Evolutionary conservation across 176 grass and related monocot genomes (phyloP).

Genomic region (Oryza longistaminata): DNA sequence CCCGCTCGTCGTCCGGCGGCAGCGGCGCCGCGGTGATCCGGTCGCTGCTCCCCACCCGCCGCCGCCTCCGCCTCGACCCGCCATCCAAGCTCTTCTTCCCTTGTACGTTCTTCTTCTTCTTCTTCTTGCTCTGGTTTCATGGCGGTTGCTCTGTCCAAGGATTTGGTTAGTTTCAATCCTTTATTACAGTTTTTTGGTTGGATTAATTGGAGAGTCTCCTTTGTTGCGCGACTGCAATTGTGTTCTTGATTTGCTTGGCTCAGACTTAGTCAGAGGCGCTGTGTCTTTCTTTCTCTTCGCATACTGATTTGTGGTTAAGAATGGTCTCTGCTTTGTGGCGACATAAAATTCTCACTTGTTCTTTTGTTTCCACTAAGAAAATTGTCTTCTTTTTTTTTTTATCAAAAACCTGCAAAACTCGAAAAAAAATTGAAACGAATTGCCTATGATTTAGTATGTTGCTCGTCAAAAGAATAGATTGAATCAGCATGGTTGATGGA

Average conservation of each 20-base stretch:
- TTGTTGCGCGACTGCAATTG: neutral
- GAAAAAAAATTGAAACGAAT: neutral
- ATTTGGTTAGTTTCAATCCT: neutral
- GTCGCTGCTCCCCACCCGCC: slow-evolving; percentile 76
- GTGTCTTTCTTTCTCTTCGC: neutral
- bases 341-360: neutral
- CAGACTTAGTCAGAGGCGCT: neutral
- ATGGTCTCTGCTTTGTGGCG: neutral
- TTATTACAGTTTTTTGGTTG: neutral
- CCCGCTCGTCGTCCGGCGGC: slow-evolving; percentile 15
- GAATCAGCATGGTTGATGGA: neutral
- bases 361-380: neutral
- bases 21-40: slow-evolving; percentile 49
- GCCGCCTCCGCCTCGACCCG: slow-evolving; percentile 92
- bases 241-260: slow-evolving; percentile 25
- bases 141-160: neutral
- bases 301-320: neutral
- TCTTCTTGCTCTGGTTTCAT: slow-evolving; percentile 8
- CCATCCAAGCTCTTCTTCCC: slow-evolving; percentile 88
- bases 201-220: neutral
- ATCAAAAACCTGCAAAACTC: neutral
- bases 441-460: neutral
- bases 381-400: neutral
- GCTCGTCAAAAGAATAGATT: neutral
- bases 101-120: slow-evolving; percentile 42